A percentile compares a stretch with the other conserved stretches of the same genome.
phyloP scores from a whole-genome alignment of 2,329 filamentous ascomycete genomes.

The Cytospora leucostoma region DNA sequence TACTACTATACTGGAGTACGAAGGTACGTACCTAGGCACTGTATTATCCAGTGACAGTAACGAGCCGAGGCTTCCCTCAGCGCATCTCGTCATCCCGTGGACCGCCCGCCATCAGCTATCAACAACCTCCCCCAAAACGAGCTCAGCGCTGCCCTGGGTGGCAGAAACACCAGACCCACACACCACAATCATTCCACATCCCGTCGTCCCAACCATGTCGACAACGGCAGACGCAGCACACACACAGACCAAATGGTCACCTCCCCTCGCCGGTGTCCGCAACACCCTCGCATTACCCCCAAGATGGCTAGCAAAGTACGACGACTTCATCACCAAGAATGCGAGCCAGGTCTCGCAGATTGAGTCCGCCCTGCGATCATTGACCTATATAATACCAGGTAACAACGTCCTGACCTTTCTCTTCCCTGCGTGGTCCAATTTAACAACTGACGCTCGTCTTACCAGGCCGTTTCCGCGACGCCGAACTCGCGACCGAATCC shows the following conservation, averaged over 20 bases:
- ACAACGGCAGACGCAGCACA: slow-evolving; percentile 26
- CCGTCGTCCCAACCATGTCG: slow-evolving; percentile 17
- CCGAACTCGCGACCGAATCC: slow-evolving; percentile 92
- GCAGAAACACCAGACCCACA: too few relatives aligned
- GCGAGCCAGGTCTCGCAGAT: slow-evolving; percentile 92
- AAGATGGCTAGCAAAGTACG: slow-evolving; percentile 71
- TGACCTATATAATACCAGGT: slow-evolving; percentile 96
- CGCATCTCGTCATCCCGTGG: too few relatives aligned
- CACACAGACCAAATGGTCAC: slow-evolving; percentile 22
- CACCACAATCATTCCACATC: not conserved
- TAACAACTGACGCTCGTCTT: not conserved
- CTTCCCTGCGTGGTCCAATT: not conserved
- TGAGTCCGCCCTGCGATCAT: slow-evolving; percentile 85
- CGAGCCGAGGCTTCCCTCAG: too few relatives aligned
- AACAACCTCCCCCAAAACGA: too few relatives aligned
- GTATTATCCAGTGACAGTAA: too few relatives aligned
- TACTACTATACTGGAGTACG: too few relatives aligned
- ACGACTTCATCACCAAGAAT: slow-evolving; percentile 93
- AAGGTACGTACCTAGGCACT: too few relatives aligned
- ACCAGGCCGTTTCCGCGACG: slow-evolving; percentile 81
- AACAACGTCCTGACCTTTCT: slow-evolving; percentile 27
- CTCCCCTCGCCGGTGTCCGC: slow-evolving; percentile 36
- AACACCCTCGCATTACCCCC: slow-evolving; percentile 60
- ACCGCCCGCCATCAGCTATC: too few relatives aligned
- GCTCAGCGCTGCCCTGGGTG: too few relatives aligned